Conservation (phyloP, 1,284 basidiomycete species). For the Cronartium ribicola region DNA sequence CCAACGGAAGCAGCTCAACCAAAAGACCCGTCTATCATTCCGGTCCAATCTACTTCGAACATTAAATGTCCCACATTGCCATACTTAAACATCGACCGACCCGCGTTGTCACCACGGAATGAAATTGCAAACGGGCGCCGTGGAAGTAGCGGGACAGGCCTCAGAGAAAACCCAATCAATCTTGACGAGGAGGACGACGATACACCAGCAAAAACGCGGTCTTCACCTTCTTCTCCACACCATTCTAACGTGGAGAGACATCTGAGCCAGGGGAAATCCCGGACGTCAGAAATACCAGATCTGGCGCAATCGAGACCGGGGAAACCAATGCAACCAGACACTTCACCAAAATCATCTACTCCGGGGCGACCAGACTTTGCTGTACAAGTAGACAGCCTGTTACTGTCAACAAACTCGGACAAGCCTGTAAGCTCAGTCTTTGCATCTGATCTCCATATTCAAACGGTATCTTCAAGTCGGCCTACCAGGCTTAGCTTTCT, state of each 20-base stretch:
- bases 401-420: too few species aligned
- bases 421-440: too few species aligned
- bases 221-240: background rate
- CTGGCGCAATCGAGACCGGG: background rate
- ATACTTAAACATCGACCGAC: too few species aligned
- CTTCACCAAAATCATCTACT: background rate
- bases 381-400: too few species aligned
- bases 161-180: constrained; percentile 22
- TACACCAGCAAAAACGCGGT: background rate
- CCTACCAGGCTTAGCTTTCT: constrained; percentile 14
- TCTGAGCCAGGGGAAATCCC: background rate
- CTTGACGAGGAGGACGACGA: constrained; percentile 31
- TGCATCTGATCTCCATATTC: too few species aligned
- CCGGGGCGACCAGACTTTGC: background rate
- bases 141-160: background rate
- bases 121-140: too few species aligned
- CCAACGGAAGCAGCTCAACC: background rate
- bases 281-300: constrained; percentile 4
- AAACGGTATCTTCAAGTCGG: background rate
- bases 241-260: background rate
- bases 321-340: background rate
- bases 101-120: too few species aligned
- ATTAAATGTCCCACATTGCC: background rate
- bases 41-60: background rate
- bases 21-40: background rate